Base-by-base conservation (phyloP, 2,329 filamentous ascomycete species). In the Venturia asperata region DNA sequence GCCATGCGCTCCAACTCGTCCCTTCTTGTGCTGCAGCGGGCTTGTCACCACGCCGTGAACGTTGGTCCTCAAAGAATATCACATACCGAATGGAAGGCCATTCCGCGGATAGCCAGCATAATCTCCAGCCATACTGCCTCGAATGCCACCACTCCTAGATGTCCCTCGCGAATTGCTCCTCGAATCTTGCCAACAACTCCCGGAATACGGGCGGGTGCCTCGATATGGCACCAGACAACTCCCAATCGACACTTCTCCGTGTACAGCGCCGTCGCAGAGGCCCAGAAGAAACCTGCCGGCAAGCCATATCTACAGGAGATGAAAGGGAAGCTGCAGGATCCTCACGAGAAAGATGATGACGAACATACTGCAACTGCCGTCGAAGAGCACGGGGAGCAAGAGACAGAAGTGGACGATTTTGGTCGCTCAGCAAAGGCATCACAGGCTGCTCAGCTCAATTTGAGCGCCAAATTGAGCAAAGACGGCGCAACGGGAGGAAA, bases 381-480 rank as follows among this genome's bases (percentile, higher is more conserved):
- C 2, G 63, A 67, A 27, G 37, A 58, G 30, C 45, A 63, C n/a
- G 78, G 80, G 39, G 73, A 74, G 24, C 73, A 75, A 19, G 71
- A 72, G 11, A 76, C 78, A 45, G 84, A 85, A 58, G 80, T 85
- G 64, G 83, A 87, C 39, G 85, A 82, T 27, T 91, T 92, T 73
- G 83, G 82, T 68, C 82, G 85, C 70, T 92, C 90, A 66, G 93
- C 96, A 74, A 93, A 88, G 76, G 94, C 92, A 42, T 85, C 87
- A 15, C 87, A 91, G 71, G 94, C 92, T 13, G 89, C 92, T 2
- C 89, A 97, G 72, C 82, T 99, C 70, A 96, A 99, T 74, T 80
- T 97, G 70, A 87, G 88, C 68, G 94, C 94, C 17, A 90, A 90
- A 69, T 80, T 99, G 62, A 91, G 90, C 58, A 96, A 92, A 74